Evolutionary conservation across 2,329 filamentous ascomycete species (phyloP), one percentile per base, ranked within the genome.

Genomic region (Colletotrichum kahawae): DNA sequence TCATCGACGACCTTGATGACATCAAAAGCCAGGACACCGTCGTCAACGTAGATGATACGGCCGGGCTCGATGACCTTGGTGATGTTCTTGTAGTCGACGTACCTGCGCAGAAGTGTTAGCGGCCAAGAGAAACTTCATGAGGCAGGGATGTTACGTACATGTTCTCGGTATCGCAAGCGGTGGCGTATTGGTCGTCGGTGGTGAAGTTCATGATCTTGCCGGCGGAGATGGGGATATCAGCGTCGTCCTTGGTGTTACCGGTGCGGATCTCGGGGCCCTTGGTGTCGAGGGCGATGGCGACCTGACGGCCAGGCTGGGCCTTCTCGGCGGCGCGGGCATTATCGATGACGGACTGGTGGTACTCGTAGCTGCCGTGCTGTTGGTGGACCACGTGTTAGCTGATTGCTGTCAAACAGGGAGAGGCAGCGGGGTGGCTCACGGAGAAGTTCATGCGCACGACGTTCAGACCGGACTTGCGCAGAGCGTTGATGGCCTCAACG

Each of bases 391-490:
- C 6, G 16, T 18, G 71, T 77, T 36, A 77, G 70, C 67, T 38
- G 24, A 56, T 21, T 51, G 24, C 31, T 7, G n/a, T 12, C 29
- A n/a, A 14, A 43, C 33, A 38, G 16, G 21, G 18, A 27, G 43
- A 43, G 13, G n/a, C 9, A 16, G 24, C 8, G 24, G 31, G 34
- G 12, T 27, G n/a, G 24, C 63, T 54, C 67, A 73, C 65, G 79
- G 94, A 98, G 86, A 98, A 98, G 94, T 99, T 99, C 97, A 99
- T 99, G 89, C 97, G 96, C 80, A 98, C 97, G 80, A 99, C 95
- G 88, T 98, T 98, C 82, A 98, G 93, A 87, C 97, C 97, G 79
- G 93, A 94, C 83, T 90, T 91, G 85, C 96, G 95, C 82, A 99
- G 94, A 85, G 93, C 91, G 88, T 98, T 98, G 89, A 99, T 98